Percentiles rank a stretch among this genome's conserved stretches.
phyloP scores from a whole-genome alignment of 164 flowering plant genomes.

The Stephania yunnanensis region DNA sequence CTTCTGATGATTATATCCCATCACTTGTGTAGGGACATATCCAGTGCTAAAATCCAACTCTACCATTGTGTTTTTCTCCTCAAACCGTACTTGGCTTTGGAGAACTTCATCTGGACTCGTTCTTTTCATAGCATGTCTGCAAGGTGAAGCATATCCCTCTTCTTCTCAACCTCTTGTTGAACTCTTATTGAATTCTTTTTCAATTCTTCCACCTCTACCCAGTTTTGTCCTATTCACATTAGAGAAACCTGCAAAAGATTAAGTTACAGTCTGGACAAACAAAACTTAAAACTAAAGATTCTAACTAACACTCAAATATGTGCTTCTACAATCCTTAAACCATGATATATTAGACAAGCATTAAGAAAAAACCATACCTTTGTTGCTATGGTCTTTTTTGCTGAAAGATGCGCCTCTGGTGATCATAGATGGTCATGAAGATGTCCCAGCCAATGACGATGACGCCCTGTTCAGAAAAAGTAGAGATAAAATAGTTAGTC shows the following conservation, averaged over 20 bases:
- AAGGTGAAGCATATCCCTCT: slow-evolving; percentile 79
- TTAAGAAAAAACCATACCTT: not conserved
- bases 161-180: slow-evolving; percentile 69
- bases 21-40: too few species aligned
- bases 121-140: slow-evolving; percentile 79
- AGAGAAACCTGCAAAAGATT: too few species aligned
- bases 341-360: too few species aligned
- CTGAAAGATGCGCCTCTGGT: slow-evolving; percentile 24
- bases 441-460: slow-evolving; percentile 24
- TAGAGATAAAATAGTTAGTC: not conserved
- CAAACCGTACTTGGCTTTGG: slow-evolving; percentile 79
- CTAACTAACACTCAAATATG: too few species aligned
- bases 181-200: slow-evolving; percentile 54
- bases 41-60: slow-evolving; percentile 46
- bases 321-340: not conserved
- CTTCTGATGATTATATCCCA: slow-evolving; percentile 27
- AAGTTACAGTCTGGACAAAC: not conserved
- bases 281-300: too few species aligned
- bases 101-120: slow-evolving; percentile 75
- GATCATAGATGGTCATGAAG: slow-evolving; percentile 26
- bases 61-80: slow-evolving; percentile 77
- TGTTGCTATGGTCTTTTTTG: not conserved
- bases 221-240: slow-evolving; percentile 67
- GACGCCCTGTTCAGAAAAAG: not conserved
- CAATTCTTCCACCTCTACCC: slow-evolving; percentile 54